A percentile compares a stretch with the other conserved stretches of the same genome.
phyloP scores from a whole-genome alignment of 2,329 filamentous ascomycete species.

The Orbilia javanica region DNA sequence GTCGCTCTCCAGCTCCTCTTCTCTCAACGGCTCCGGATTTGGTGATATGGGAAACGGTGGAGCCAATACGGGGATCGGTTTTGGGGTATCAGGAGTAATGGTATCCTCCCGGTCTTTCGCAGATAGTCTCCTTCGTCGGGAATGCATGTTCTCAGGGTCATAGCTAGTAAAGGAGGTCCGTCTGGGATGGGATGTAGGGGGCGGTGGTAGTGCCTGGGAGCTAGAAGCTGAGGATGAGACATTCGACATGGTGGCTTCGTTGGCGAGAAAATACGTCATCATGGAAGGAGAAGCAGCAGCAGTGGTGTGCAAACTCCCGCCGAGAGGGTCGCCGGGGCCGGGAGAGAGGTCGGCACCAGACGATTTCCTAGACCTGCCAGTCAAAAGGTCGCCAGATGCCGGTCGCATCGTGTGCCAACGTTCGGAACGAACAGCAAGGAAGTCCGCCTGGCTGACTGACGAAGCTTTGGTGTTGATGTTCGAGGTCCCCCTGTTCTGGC shows the following conservation, averaged over 20 bases:
- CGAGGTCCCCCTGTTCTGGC: background rate
- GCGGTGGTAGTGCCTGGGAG: conserved; percentile 61
- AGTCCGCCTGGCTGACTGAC: background rate
- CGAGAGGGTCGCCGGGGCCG: conserved; percentile 52
- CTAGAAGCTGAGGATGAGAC: conserved; percentile 63
- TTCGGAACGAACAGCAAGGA: too few relatives aligned
- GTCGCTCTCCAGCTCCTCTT: conserved; percentile 47
- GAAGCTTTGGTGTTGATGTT: background rate
- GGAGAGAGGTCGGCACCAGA: conserved; percentile 60
- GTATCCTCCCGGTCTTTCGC: conserved; percentile 49
- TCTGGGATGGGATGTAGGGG: conserved; percentile 10
- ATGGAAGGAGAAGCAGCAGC: conserved; percentile 64
- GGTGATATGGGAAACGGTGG: conserved; percentile 33
- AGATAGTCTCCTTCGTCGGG: conserved; percentile 35
- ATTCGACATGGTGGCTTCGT: conserved; percentile 67
- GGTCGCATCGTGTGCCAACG: conserved; percentile 56
- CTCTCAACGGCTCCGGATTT: conserved; percentile 3
- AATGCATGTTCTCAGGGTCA: conserved; percentile 27
- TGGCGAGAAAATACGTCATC: conserved; percentile 70
- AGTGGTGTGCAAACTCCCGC: conserved; percentile 47
- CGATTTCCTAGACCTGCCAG: conserved; percentile 61
- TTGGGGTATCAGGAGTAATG: conserved; percentile 43
- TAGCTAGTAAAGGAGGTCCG: conserved; percentile 32
- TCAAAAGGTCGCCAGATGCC: conserved; percentile 57
- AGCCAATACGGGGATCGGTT: conserved; percentile 15